Base-by-base conservation (phyloP, 495 filamentous ascomycete species). In the Trichocladium uniseriatum region DNA sequence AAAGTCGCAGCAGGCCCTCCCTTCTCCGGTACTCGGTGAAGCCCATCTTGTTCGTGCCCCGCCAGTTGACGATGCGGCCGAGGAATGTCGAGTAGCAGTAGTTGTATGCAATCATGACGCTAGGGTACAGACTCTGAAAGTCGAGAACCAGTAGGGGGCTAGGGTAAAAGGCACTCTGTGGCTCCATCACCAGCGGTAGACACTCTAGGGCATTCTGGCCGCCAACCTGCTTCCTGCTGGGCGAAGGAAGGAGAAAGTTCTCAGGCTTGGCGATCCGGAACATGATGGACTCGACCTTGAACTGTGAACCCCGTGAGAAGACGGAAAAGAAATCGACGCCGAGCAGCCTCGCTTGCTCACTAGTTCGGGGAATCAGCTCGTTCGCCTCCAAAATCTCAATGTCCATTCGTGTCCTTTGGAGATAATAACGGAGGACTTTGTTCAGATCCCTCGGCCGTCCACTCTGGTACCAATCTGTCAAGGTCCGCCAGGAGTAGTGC, bases 71-170 rank as follows among this genome's bases (percentile, higher is more conserved):
- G 27, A 91, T 79, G 40, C 92, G 80, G 3, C 92, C 92, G 7
- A 98, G 77, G 54, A 88, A 98, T 0, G 92, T 98, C 0, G 92
- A 97, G 64, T 98, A 98, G 70, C 92, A 98, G 67, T 96, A 95
- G 62, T 98, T 98, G 68, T 98, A 96, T 0, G 92, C 92, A 56
- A 98, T 96, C 89, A 98, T 97, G 40, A 97, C 82, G 59, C 89
- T 95, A 3, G 92, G 92, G 59, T 98, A 98, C 20, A 98, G 72
- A 22, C 86, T 92, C 62, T 97, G 94, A 54, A 98, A 98, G 66
- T 98, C 92, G 10, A 98, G 73, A 0, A 98, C 92, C 10, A 98
- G 59, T 11, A 98, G 61, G 0, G 92, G 92, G 50, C 86, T 91
- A 24, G 72, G 87, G 62, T 97, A 98, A 58, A 97, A 97, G 28